Conservation (phyloP, 208 protist genomes). For the Trypanosoma avium region DNA sequence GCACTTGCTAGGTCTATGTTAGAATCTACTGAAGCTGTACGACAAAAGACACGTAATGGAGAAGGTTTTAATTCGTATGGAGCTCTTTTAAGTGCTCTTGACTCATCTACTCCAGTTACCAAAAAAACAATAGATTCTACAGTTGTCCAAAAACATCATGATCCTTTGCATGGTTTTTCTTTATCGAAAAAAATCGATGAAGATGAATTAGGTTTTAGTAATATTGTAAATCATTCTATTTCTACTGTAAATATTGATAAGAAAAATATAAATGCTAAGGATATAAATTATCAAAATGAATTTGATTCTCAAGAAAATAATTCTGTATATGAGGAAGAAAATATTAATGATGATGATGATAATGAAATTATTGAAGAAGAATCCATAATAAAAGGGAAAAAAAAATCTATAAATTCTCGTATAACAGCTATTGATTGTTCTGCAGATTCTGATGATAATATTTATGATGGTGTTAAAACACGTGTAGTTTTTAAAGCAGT, state of each 20-base stretch:
- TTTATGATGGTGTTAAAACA: conserved; percentile 77
- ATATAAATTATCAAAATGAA: neutral
- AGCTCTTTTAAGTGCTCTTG: conserved; percentile 63
- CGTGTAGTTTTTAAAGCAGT: conserved; percentile 74
- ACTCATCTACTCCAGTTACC: conserved; percentile 8
- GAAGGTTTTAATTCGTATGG: conserved; percentile 68
- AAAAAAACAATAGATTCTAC: neutral
- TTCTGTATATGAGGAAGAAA: neutral
- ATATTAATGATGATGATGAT: neutral
- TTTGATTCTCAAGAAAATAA: conserved; percentile 8
- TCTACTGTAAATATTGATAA: neutral
- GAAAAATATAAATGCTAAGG: neutral
- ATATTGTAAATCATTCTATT: neutral
- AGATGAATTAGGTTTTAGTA: neutral
- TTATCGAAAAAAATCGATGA: neutral
- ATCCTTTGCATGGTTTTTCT: conserved; percentile 8
- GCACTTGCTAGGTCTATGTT: conserved; percentile 83
- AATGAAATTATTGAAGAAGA: neutral
- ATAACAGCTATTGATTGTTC: conserved; percentile 21
- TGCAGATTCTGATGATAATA: conserved; percentile 43
- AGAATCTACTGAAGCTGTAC: conserved; percentile 70
- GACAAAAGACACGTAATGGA: conserved; percentile 42
- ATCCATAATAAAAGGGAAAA: neutral
- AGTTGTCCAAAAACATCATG: neutral
- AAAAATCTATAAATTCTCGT: neutral